These are phyloP conservation scores for Penicillium cataractarum DNA, from an alignment of 495 filamentous ascomycete genomes.

Conservation along the genomic window DNA sequence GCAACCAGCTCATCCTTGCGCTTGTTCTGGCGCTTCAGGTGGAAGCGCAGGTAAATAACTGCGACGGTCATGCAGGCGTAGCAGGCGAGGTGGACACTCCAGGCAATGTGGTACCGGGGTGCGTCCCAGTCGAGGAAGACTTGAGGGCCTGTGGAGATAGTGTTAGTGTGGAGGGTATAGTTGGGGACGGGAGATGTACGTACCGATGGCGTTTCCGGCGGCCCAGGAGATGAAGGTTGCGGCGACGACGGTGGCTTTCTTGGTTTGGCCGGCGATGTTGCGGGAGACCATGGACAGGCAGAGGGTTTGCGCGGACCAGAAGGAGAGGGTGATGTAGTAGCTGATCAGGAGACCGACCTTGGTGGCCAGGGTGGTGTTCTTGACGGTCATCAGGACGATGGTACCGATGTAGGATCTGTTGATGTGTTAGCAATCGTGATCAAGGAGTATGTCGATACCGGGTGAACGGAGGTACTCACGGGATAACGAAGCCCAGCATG, in stretches of 20 bases:
- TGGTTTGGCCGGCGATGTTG: conserved; percentile 72
- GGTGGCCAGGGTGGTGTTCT: conserved; percentile 47
- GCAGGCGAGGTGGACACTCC: conserved; percentile 47
- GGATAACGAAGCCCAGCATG: conserved; percentile 66
- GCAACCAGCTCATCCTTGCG: conserved; percentile 43
- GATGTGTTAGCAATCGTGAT: conserved; percentile 5
- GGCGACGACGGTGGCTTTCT: conserved; percentile 59
- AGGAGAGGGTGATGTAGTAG: conserved; percentile 63
- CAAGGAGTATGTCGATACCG: no score
- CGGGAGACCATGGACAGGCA: conserved; percentile 61
- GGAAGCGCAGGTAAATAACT: conserved; percentile 43
- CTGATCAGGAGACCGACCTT: conserved; percentile 62
- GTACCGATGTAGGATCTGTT: conserved; percentile 58
- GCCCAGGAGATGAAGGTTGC: conserved; percentile 49
- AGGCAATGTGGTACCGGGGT: conserved; percentile 46
- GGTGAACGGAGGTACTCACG: conserved; percentile 45
- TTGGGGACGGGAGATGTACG: background rate
- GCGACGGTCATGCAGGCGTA: conserved; percentile 41
- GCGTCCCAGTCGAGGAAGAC: conserved; percentile 45
- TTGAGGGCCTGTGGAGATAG: conserved; percentile 44
- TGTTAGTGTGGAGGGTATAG: background rate
- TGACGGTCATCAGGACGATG: conserved; percentile 64
- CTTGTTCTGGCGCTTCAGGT: conserved; percentile 40
- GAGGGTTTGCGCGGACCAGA: conserved; percentile 60
- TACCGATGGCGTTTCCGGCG: conserved; percentile 47